A percentile compares a stretch with the other conserved stretches of the same genome.
phyloP scores from a whole-genome alignment of 768 basidiomycete species.

The Tulasnella sp. region DNA sequence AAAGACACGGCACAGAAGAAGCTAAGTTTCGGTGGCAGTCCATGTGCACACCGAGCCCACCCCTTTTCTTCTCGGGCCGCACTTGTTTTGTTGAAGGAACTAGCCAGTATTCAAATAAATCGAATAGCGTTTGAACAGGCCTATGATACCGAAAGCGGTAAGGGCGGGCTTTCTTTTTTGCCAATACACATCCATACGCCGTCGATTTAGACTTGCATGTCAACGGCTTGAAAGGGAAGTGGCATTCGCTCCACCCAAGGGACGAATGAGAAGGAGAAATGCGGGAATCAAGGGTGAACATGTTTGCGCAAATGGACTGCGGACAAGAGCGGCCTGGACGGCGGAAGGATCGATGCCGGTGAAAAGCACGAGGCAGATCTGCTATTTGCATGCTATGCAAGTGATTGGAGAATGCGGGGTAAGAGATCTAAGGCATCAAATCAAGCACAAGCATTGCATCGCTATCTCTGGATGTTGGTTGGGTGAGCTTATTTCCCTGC shows the following conservation, averaged over 20 bases:
- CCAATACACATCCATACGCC: not conserved
- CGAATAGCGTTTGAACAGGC: not conserved
- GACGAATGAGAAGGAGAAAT: too few relatives aligned
- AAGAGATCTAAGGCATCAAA: not conserved
- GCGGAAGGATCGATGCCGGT: not conserved
- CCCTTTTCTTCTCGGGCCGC: not conserved
- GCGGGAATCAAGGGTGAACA: not conserved
- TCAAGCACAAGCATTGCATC: not conserved
- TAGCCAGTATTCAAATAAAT: not conserved
- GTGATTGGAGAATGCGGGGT: not conserved
- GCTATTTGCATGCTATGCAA: not conserved
- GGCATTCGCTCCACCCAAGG: not conserved
- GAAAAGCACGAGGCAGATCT: conserved; percentile 9
- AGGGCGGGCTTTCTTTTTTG: not conserved
- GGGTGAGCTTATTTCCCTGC: not conserved
- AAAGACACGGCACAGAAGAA: not conserved
- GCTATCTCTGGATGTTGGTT: not conserved
- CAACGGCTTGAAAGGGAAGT: not conserved
- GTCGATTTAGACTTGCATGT: conserved; percentile 5
- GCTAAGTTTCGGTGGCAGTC: not conserved
- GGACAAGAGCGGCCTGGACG: not conserved
- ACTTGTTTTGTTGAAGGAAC: not conserved
- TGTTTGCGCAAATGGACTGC: not conserved
- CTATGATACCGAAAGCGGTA: not conserved
- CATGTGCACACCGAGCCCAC: not conserved